These are phyloP conservation scores for Beauveria sp. DNA, from an alignment of 2,329 filamentous ascomycete species.

Conservation along the genomic window DNA sequence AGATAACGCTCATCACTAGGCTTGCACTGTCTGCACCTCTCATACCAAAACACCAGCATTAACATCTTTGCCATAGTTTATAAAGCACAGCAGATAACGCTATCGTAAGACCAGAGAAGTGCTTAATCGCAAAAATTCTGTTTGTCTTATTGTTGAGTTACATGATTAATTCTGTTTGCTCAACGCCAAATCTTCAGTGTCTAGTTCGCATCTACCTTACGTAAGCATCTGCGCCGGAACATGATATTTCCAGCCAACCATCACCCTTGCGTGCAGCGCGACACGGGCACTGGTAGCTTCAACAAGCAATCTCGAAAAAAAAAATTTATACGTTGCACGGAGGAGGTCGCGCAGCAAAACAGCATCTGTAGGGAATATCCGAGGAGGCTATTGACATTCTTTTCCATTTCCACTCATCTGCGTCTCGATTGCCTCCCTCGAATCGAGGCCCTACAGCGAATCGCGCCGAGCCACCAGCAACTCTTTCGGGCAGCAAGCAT, in stretches of 20 bases:
- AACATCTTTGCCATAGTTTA: too few species aligned
- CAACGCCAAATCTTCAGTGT: too few species aligned
- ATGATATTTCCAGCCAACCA: constrained; percentile 12
- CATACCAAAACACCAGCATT: too few species aligned
- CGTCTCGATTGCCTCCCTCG: not conserved
- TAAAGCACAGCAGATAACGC: too few species aligned
- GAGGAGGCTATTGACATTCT: not conserved
- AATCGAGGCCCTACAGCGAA: not conserved
- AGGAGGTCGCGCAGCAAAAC: constrained; percentile 9
- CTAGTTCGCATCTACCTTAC: not conserved
- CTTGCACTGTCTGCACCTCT: too few species aligned
- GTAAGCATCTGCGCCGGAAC: constrained; percentile 11
- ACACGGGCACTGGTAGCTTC: constrained; percentile 5
- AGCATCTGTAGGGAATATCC: not conserved
- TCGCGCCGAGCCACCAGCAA: not conserved
- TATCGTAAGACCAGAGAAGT: too few species aligned
- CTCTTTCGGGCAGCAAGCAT: constrained; percentile 11
- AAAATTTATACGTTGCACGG: constrained; percentile 6
- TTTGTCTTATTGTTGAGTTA: too few species aligned
- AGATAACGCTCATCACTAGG: not conserved
- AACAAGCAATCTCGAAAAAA: constrained; percentile 3
- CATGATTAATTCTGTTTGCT: too few species aligned
- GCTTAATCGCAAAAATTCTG: too few species aligned
- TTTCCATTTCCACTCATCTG: not conserved
- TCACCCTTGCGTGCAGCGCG: constrained; percentile 10